Conservation (phyloP, 2,329 filamentous ascomycete genomes). For the Atkinsonella texensis region DNA sequence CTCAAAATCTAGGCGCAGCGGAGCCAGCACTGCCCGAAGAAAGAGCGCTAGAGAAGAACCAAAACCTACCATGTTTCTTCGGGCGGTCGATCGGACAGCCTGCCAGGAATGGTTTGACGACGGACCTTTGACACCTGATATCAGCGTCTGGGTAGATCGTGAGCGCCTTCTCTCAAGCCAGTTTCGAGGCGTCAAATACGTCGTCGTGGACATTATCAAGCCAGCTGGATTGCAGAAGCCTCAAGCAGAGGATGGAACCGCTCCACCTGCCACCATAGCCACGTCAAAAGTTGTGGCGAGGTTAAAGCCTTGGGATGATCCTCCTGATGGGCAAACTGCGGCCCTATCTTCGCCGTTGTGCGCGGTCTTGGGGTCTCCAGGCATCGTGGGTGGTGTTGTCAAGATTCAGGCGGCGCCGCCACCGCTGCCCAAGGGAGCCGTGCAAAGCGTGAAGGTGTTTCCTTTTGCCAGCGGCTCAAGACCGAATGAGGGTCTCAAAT, state of each 20-base stretch:
- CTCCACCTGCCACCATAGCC: conserved; percentile 31
- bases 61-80: conserved; percentile 60
- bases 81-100: conserved; percentile 60
- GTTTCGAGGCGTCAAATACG: conserved; percentile 66
- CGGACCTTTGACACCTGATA: conserved; percentile 40
- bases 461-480: conserved; percentile 58
- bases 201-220: conserved; percentile 73
- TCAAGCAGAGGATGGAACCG: conserved; percentile 53
- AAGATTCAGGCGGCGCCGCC: conserved; percentile 73
- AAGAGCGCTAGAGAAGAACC: conserved; percentile 49
- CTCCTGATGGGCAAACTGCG: conserved; percentile 68
- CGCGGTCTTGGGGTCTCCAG: conserved; percentile 55
- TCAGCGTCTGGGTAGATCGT: conserved; percentile 76
- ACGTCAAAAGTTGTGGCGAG: conserved; percentile 59
- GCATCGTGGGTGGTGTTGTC: conserved; percentile 73
- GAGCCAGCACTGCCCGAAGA: conserved; percentile 56
- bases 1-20: conserved; percentile 68
- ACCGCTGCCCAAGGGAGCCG: conserved; percentile 53
- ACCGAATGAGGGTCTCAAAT: conserved; percentile 57
- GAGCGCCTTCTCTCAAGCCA: conserved; percentile 61
- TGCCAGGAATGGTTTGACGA: conserved; percentile 70
- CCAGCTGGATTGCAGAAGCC: conserved; percentile 66
- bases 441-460: conserved; percentile 61
- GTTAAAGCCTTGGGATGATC: conserved; percentile 70
- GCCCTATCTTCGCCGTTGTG: conserved; percentile 72